Conservation (phyloP, 306 rosid species). For the Acacia melanoxylon region DNA sequence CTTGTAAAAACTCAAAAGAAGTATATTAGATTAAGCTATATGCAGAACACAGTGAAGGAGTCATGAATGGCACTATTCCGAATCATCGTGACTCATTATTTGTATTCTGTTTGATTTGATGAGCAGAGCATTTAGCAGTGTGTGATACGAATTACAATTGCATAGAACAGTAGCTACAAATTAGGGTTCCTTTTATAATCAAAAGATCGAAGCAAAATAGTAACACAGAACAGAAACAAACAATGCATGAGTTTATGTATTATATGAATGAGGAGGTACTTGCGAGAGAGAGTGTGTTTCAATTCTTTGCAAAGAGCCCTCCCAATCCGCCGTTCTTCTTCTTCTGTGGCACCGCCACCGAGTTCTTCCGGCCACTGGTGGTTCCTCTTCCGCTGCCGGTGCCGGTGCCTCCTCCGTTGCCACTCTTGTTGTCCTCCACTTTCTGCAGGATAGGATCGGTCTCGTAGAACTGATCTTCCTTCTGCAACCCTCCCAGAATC, state of each 20-base stretch:
- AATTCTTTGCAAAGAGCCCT: conserved; percentile 74
- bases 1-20: too few species aligned
- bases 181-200: conserved; percentile 27
- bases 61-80: background rate
- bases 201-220: conserved; percentile 27
- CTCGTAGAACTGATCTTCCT: conserved; percentile 7
- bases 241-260: conserved; percentile 4
- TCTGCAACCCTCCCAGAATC: background rate
- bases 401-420: background rate
- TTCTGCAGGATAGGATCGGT: background rate
- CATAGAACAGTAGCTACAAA: conserved; percentile 24
- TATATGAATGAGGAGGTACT: background rate
- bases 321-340: conserved; percentile 84
- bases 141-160: background rate
- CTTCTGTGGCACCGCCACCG: conserved; percentile 68
- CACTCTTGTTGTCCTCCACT: background rate
- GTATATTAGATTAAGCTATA: background rate
- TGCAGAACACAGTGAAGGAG: background rate
- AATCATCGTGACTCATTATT: background rate
- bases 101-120: background rate
- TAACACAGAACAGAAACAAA: conserved; percentile 20
- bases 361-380: conserved; percentile 37
- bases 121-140: background rate
- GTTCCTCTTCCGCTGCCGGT: background rate
- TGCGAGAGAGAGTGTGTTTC: conserved; percentile 14